Evolutionary conservation across 169 alveolate species (phyloP), one percentile per base, ranked within the genome.

Genomic region (Miamiensis avidus): DNA sequence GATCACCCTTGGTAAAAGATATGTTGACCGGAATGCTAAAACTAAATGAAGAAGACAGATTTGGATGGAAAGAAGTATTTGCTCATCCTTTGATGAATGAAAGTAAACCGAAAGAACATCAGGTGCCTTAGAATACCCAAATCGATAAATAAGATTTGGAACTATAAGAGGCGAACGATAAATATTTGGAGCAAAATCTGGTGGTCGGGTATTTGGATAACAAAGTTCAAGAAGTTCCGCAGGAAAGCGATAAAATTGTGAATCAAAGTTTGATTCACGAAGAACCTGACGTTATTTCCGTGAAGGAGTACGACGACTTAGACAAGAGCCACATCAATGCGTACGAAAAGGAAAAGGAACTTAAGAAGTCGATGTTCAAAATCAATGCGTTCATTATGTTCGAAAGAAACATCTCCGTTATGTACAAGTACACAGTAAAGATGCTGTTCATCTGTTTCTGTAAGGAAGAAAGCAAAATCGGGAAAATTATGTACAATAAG

Each of bases 341-440:
- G 4, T 79, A 85, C 31, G 74, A 85, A 79, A 78, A 85, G 75
- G 90, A 85, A 29, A 85, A 78, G 34, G 90, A 85, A n/a, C n/a
- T n/a, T 73, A 81, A 86, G 27, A 85, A 85, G 78, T 78, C 82
- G 26, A 85, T 85, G 82, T 64, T 85, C 15, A 85, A 85, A 81
- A 78, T 78, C 31, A 85, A 85, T 49, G 83, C 74, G 27, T 85
- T 79, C 31, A 78, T 85, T 74, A 29, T 85, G 27, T 85, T 75
- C 74, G 90, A 85, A 74, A 81, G 90, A 73, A 85, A 85, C 65
- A 85, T 85, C 31, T 85, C 90, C 29, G 78, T 85, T 76, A 79
- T 85, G 74, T 85, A 76, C 73, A 85, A 85, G 31, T 85, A 75
- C 74, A 86, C 75, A 26, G 79, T 85, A 11, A 31, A 85, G 83